Percentiles rank a stretch among this genome's conserved stretches.
Conservation (phyloP, 768 basidiomycete genomes). For the Podaxis sp. region DNA sequence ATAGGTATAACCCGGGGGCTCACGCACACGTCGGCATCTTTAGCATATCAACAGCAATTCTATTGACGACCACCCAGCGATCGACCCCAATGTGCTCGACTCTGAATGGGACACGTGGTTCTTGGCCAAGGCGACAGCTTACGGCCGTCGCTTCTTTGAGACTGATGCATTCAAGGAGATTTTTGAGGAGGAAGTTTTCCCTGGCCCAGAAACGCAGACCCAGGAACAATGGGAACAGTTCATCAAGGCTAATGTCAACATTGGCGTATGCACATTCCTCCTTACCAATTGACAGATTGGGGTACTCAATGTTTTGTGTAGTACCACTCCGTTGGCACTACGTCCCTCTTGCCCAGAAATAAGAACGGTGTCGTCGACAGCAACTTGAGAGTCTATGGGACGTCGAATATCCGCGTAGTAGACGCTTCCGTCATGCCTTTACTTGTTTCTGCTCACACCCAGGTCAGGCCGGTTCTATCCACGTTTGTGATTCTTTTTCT, state of each 20-base stretch:
- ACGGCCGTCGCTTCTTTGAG: slow-evolving; percentile 26
- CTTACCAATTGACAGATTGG: not conserved
- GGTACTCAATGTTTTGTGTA: slow-evolving; percentile 4
- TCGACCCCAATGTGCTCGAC: slow-evolving; percentile 50
- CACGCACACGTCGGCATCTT: not conserved
- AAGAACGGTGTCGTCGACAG: slow-evolving; percentile 40
- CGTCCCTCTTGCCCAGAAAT: slow-evolving; percentile 17
- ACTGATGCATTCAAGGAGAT: slow-evolving; percentile 25
- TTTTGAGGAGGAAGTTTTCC: slow-evolving; percentile 25
- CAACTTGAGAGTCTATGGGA: slow-evolving; percentile 42
- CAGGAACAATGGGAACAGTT: slow-evolving; percentile 22
- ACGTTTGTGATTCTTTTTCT: not conserved
- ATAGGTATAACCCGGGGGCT: no score
- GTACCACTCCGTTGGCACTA: slow-evolving; percentile 29
- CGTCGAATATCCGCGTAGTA: slow-evolving; percentile 45
- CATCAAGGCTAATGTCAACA: slow-evolving; percentile 18
- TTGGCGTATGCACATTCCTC: slow-evolving; percentile 17
- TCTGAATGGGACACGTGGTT: slow-evolving; percentile 30
- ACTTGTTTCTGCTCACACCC: slow-evolving; percentile 39
- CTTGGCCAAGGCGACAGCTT: slow-evolving; percentile 26
- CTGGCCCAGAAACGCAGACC: slow-evolving; percentile 20
- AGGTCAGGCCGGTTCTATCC: not conserved
- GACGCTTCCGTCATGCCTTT: slow-evolving; percentile 47
- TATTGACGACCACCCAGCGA: slow-evolving; percentile 54
- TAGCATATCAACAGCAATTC: slow-evolving; percentile 48